Base-by-base conservation (phyloP, 768 basidiomycete species). In the Lanmaoa pseudosensibilis region DNA sequence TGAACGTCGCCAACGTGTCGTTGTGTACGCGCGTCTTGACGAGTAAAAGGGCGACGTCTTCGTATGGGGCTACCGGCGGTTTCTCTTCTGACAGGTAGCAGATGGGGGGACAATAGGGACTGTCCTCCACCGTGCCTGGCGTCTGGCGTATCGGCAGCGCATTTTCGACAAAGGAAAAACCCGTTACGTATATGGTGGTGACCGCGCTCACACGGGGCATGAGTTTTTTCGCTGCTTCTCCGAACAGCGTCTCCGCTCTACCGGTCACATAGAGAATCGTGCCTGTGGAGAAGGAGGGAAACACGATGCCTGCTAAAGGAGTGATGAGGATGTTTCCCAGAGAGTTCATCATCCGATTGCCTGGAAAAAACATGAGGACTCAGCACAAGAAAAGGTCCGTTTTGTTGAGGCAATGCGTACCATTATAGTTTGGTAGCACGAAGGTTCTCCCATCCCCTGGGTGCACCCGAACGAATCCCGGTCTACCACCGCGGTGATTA, bases 401-500 rank as follows among this genome's bases (percentile, higher is more conserved):
- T 32, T 58, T 43, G 43, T 8, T 19, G 15, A 40, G 43, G 32
- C 19, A 43, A 36, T 18, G 18, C 34, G 45, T n/a, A 67, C 85
- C 85, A 53, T 80, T 81, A 63, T 77, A 86, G 64, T 88, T 86
- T 0, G 86, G 86, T 6, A 87, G 56, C 2, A 81, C 76, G 4
- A 86, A 57, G 0, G 82, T 86, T 36, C 80, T 76, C 15, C 80
- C 77, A 58, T 86, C 81, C 1, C 75, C 77, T 16, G 79, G 81
- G 32, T 73, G 65, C n/a, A 86, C 82, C 8, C 85, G 82, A 4
- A 85, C 72, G 59, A 85, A 86, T 0, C 85, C 86, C 10, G 77
- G 78, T n/a, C 78, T 73, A 3, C 86, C 86, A 10, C 85, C 84
- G 5, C 86, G 81, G 47, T 84, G 82, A 58, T 87, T 87, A 71